Evolutionary conservation across 495 filamentous ascomycete genomes (phyloP).

Genomic region (Tricharina praecox): DNA sequence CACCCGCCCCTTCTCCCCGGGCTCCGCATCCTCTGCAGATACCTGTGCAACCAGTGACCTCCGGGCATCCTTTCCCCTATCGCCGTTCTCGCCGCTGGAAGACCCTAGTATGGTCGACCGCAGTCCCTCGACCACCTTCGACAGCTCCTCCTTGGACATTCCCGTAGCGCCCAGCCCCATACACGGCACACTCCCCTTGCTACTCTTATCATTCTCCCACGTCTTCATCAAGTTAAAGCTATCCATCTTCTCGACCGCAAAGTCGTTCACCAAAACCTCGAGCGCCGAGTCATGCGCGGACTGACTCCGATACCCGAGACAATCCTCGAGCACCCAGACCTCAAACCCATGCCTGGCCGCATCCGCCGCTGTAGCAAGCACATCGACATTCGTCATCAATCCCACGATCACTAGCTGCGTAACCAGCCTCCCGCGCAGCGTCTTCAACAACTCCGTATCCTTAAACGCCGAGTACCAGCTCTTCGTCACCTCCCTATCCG

Average conservation of each 20-base stretch:
- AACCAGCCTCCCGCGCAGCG: conserved; percentile 57
- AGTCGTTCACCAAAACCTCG: conserved; percentile 52
- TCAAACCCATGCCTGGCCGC: conserved; percentile 73
- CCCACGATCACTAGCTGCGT: conserved; percentile 90
- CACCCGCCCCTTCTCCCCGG: too few relatives aligned
- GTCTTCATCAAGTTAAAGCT: conserved; percentile 11
- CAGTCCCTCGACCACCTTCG: conserved; percentile 18
- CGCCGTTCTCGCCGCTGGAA: too few relatives aligned
- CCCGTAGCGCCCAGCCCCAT: conserved; percentile 30
- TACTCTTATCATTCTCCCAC: conserved; percentile 10
- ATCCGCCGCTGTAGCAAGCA: conserved; percentile 85
- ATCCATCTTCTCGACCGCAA: conserved; percentile 31
- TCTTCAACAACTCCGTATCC: conserved; percentile 49
- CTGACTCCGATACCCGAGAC: conserved; percentile 64
- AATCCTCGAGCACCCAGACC: conserved; percentile 76
- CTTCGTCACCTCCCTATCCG: conserved; percentile 60
- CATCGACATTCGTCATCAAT: conserved; percentile 69
- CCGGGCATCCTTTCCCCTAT: too few relatives aligned
- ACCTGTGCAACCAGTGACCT: too few relatives aligned
- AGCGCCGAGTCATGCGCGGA: conserved; percentile 59
- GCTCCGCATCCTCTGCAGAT: too few relatives aligned
- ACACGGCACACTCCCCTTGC: conserved; percentile 15
- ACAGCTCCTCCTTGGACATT: conserved; percentile 22
- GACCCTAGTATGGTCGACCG: neutral
- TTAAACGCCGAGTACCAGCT: conserved; percentile 79